phyloP scores from a whole-genome alignment of 2,329 filamentous ascomycete genomes.

The Fusarium avenaceum region DNA sequence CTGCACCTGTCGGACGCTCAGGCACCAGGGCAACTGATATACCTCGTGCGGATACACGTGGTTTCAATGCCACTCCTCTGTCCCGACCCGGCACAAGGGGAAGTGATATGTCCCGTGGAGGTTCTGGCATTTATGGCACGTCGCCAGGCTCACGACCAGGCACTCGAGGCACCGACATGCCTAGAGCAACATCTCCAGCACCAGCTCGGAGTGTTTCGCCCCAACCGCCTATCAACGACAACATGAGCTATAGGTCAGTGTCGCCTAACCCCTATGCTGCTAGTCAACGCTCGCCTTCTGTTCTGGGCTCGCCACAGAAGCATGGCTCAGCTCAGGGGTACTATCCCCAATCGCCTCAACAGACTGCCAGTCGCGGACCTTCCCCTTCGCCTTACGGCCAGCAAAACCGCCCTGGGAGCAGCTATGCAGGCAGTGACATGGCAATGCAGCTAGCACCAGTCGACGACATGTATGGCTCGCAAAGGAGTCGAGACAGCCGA shows the following conservation, averaged over 20 bases:
- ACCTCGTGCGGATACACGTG: constrained; percentile 38
- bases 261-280: constrained; percentile 75
- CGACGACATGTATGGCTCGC: constrained; percentile 71
- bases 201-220: constrained; percentile 75
- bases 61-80: constrained; percentile 54
- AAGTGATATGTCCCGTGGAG: constrained; percentile 48
- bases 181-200: constrained; percentile 75
- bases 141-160: constrained; percentile 66
- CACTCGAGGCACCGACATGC: constrained; percentile 71
- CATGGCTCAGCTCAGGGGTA: constrained; percentile 65
- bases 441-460: constrained; percentile 75
- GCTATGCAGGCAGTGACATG: constrained; percentile 69
- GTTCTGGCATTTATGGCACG: constrained; percentile 49
- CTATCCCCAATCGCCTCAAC: constrained; percentile 66
- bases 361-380: constrained; percentile 59
- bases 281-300: constrained; percentile 55
- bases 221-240: constrained; percentile 66
- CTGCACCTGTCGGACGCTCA: constrained; percentile 42
- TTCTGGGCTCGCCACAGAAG: constrained; percentile 58
- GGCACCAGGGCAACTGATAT: constrained; percentile 45
- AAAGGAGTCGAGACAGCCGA: constrained; percentile 65
- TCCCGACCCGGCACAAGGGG: constrained; percentile 60
- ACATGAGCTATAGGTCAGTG: constrained; percentile 61
- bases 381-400: constrained; percentile 65
- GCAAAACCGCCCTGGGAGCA: constrained; percentile 65